These are phyloP conservation scores for Trichoderma sp. DNA, from an alignment of 2,329 filamentous ascomycete genomes.

Conservation along the genomic window DNA sequence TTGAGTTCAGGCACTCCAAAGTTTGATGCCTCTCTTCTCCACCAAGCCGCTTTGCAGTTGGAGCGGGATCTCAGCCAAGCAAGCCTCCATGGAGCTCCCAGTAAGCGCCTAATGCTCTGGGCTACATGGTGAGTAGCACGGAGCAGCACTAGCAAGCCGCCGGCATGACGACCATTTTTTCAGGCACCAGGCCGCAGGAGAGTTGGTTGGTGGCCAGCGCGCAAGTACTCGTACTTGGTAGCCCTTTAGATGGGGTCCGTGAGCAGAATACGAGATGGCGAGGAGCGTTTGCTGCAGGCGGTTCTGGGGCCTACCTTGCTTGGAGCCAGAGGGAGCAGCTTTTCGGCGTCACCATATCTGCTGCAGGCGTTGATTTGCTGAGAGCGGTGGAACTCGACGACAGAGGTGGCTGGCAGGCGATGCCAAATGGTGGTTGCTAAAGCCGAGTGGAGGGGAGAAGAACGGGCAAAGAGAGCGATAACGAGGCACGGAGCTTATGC, in stretches of 20 bases:
- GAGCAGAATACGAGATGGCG: slow-evolving; percentile 14
- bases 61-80: slow-evolving; percentile 3
- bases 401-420: background rate
- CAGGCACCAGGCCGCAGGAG: background rate
- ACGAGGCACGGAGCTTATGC: background rate
- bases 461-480: background rate
- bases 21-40: background rate
- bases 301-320: background rate
- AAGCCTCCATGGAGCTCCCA: background rate
- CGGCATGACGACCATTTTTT: background rate
- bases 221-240: background rate
- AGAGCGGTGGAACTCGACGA: background rate
- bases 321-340: slow-evolving; percentile 1
- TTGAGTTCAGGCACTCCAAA: slow-evolving; percentile 13
- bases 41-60: background rate
- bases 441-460: background rate
- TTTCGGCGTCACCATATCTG: slow-evolving; percentile 9
- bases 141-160: background rate
- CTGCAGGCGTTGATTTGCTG: slow-evolving; percentile 14
- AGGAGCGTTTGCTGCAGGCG: slow-evolving; percentile 5
- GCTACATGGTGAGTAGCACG: background rate
- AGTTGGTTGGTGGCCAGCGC: background rate
- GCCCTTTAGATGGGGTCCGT: slow-evolving; percentile 5
- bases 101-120: background rate
- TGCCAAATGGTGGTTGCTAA: background rate